Conservation (phyloP, 1,284 basidiomycete species). For the Hypsizygus ulmarius region DNA sequence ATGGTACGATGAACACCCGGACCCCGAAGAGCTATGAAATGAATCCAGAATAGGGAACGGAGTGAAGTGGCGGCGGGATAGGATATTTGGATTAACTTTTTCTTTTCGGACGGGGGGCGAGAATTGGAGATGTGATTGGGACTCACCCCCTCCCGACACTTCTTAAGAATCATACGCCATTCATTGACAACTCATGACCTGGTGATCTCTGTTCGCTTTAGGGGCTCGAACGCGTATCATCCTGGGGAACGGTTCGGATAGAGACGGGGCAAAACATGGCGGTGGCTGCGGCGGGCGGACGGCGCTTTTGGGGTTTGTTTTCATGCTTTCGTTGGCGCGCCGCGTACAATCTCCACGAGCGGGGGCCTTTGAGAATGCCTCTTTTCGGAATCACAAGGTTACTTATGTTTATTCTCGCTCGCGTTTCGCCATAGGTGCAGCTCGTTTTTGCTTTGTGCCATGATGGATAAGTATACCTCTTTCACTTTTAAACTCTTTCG, state of each 20-base stretch:
- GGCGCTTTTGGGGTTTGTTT: conserved; percentile 3
- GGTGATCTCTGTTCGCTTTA: too few species aligned
- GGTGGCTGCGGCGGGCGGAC: not conserved
- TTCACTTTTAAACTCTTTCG: not conserved
- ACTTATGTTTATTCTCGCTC: not conserved
- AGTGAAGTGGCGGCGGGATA: not conserved
- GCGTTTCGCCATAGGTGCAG: not conserved
- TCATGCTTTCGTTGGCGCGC: conserved; percentile 8
- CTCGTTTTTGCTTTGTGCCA: conserved; percentile 1
- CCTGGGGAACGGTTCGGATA: not conserved
- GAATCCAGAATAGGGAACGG: conserved; percentile 2
- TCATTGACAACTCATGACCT: too few species aligned
- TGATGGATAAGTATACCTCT: not conserved
- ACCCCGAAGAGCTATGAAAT: conserved; percentile 2
- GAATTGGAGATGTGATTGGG: too few species aligned
- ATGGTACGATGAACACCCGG: conserved; percentile 29
- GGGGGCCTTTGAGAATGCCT: conserved; percentile 8
- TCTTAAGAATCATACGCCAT: too few species aligned
- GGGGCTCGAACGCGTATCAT: too few species aligned
- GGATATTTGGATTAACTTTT: not conserved
- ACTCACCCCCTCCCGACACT: too few species aligned
- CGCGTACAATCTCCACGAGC: not conserved
- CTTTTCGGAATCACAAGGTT: not conserved
- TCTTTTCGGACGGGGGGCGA: too few species aligned
- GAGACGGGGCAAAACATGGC: not conserved